These are phyloP conservation scores for Puccinia novopanici DNA, from an alignment of 1,284 basidiomycete genomes.

Conservation along the genomic window DNA sequence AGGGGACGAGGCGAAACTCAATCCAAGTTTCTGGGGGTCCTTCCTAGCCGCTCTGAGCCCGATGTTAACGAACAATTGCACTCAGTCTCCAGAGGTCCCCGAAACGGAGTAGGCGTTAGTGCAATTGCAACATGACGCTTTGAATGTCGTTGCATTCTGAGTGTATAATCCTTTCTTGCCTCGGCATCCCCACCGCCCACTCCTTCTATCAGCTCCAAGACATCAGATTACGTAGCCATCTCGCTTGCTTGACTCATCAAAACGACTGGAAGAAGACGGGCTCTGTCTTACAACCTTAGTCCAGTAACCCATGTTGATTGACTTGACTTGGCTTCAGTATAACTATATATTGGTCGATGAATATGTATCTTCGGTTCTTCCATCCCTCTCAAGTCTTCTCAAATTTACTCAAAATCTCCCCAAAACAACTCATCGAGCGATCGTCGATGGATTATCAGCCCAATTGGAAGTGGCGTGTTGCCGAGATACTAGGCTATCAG, in stretches of 20 bases:
- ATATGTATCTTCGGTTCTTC: conserved; percentile 15
- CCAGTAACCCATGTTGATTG: conserved; percentile 1
- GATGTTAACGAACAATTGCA: conserved; percentile 34
- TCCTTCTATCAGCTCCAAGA: conserved; percentile 19
- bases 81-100: conserved; percentile 13
- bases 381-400: conserved; percentile 19
- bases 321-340: conserved; percentile 1
- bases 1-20: conserved; percentile 12
- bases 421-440: conserved; percentile 22
- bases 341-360: conserved; percentile 11
- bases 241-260: conserved; percentile 30
- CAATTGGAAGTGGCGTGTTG: neutral
- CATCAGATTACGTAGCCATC: conserved; percentile 20
- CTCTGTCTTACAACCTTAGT: conserved; percentile 13
- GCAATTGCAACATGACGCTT: conserved; percentile 30
- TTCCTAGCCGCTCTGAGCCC: conserved; percentile 15
- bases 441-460: conserved; percentile 3
- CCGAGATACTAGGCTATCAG: conserved; percentile 10
- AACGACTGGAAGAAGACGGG: conserved; percentile 30
- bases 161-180: conserved; percentile 35
- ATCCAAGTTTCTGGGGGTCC: conserved; percentile 24
- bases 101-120: conserved; percentile 37
- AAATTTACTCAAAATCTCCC: neutral
- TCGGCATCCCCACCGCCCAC: conserved; percentile 30
- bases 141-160: conserved; percentile 34